Base-by-base conservation (phyloP, 805 yeast species). In the Suhomyces sp. region DNA sequence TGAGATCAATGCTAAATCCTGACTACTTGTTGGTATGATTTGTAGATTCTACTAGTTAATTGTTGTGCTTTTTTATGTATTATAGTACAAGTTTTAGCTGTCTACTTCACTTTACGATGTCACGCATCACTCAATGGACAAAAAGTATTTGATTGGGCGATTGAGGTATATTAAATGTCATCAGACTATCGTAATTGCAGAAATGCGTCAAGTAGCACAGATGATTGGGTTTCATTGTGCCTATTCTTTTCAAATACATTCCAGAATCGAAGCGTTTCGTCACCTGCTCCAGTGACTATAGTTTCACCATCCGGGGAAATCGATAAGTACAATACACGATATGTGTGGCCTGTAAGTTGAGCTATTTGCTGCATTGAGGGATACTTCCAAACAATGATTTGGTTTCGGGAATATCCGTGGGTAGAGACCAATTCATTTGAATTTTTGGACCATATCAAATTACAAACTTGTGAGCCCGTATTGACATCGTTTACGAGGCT, bases 241-340 rank as follows among this genome's bases (percentile, higher is more conserved):
- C 81, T 84, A 53, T 79, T 83, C 65, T 86, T 89, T 53, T 89
- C 96, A 72, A 92, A 94, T 1, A 92, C 87, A 60, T 90, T 91
- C 99, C 99, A 94, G 65, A 94, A 89, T 57, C 99, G 70, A 51
- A 94, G 73, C 0, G 99, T 94, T 68, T 94, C 99, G 70, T 94
- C 99, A 4, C 98, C 99, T 1, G 99, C 97, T 1, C 99, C 99
- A 0, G 99, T 92, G 2, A 93, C 99, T 12, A 94, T 87, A 0
- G 97, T 91, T 56, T 89, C 91, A 0, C 99, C 99, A 70, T 94
- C 98, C 0, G 97, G 97, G 17, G 96, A 87, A 72, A 93, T 77
- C 4, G 97, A 83, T 59, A 94, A 75, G 66, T 94, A 94, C 47
- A 94, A 74, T 10, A 94, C 98, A 55, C 99, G 78, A 64, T 87